Evolutionary conservation across 2,329 filamentous ascomycete genomes (phyloP), one percentile per base, ranked within the genome.

Genomic region (Aspergillus hiratsukae): DNA sequence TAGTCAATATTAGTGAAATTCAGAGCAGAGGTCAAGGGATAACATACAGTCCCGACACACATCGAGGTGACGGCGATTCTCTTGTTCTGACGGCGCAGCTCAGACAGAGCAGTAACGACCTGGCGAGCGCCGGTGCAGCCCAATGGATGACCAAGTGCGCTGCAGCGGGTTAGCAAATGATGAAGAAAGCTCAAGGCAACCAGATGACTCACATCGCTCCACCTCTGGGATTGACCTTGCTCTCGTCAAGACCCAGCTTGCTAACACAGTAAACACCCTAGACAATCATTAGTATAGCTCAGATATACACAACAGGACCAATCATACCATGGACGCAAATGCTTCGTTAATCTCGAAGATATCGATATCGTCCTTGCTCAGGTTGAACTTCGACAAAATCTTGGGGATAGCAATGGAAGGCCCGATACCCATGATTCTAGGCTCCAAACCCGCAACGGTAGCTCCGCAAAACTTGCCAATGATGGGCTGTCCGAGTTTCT

Each of bases 141-240:
- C 14, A 96, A 80, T 0, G 92, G 92, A 76, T 96, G 92, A 9
- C 91, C 90, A 69, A 96, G 92, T n/a, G 91, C 91, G 75, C 70
- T 73, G 49, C 43, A 17, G 10, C n/a, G 11, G 17, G 55, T 66
- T 46, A 66, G 61, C 37, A 29, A 50, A 51, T 17, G 29, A 29
- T 19, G 29, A 27, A 28, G 27, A 14, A 21, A 21, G 46, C 14
- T 37, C 28, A 40, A 17, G 3, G 11, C 40, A 3, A 25, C 4
- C 11, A 41, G 7, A 17, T 43, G 10, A 60, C 73, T 69, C 69
- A 76, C 74, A 96, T 96, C 41, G 91, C 90, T 62, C 92, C 92
- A 61, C 92, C 92, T 80, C 96, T 94, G 61, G 91, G 91, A 79
- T 97, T 97, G 69, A 97, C 88, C 83, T 96, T 96, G 58, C 87